Base-by-base conservation (phyloP, 306 rosid genomes). In the Citrullus amarus region DNA sequence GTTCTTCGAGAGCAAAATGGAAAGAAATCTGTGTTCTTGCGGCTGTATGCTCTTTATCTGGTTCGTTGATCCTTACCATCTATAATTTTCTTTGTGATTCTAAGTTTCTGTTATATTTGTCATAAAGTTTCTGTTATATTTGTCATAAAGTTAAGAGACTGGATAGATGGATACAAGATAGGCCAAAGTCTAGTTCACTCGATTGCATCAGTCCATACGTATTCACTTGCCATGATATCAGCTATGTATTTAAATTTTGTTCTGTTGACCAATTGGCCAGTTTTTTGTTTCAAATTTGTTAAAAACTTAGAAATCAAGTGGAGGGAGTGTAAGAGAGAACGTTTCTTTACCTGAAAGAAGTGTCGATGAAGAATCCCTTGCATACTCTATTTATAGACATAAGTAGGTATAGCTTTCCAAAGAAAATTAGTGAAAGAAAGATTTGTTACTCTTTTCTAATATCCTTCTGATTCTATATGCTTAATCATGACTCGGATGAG, bases 31-130 rank as follows among this genome's bases (percentile, higher is more conserved):
- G 81, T 91, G 18, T 95, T 95, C 82, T 80, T 95, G 84, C 91
- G 97, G 80, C 93, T 82, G 78, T 92, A 91, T 67, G 97, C 99
- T 72, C 89, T 91, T 16, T 90, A 89, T 84, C 82, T 91, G 92
- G 99, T 95, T 28, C 48, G 91, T 84, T 53, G 18, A 77, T 18
- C 43, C 63, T 51, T 68, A 28, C 16, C 69, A 53, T 55, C 32
- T 82, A 30, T 57, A 46, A 17, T 57, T 13, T 34, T 57, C 4
- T 20, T 28, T 0, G 1, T 75, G 65, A 66, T 56, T 55, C 20
- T 20, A 34, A 48, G 76, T 28, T 28, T 5, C 3, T 71, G 36
- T 76, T 25, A 22, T 55, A 46, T 12, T 46, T 16, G 5, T 71
- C 58, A 32, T 48, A 51, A 13, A 2, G 8, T 70, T 46, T 5